Conservation (phyloP, 192 early-diverging fungal species). For the Spizellomyces sp. region DNA sequence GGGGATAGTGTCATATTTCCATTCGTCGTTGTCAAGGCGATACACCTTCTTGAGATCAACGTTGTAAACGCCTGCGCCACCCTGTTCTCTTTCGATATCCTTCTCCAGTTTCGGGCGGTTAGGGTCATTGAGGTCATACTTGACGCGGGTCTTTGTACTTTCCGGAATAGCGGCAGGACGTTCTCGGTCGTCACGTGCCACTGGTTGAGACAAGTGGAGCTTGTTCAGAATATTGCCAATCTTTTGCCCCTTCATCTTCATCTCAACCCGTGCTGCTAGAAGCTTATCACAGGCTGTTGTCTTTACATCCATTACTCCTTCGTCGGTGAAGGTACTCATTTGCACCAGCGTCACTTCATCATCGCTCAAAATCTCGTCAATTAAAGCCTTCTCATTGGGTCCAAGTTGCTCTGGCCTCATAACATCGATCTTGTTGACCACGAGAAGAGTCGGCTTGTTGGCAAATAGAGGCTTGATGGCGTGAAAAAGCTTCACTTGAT, state of each 20-base stretch:
- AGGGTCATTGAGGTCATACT: constrained; percentile 81
- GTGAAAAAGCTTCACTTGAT: constrained; percentile 87
- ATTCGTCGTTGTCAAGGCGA: constrained; percentile 77
- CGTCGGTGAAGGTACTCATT: constrained; percentile 91
- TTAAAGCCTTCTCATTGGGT: constrained; percentile 68
- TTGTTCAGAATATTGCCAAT: constrained; percentile 92
- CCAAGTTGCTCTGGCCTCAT: constrained; percentile 78
- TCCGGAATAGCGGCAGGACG: constrained; percentile 85
- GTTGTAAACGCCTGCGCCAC: constrained; percentile 96
- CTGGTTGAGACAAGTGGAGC: constrained; percentile 91
- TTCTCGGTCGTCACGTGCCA: constrained; percentile 75
- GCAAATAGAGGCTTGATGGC: constrained; percentile 98
- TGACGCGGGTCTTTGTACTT: constrained; percentile 63
- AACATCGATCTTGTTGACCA: constrained; percentile 96
- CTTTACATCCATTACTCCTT: constrained; percentile 96
- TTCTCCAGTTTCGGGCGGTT: constrained; percentile 81
- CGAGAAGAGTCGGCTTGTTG: constrained; percentile 95
- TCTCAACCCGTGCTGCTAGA: constrained; percentile 87
- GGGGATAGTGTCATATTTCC: constrained; percentile 97
- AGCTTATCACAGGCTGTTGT: constrained; percentile 92
- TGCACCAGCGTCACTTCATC: constrained; percentile 74
- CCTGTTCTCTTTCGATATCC: constrained; percentile 86
- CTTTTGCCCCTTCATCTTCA: constrained; percentile 91
- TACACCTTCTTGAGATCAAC: constrained; percentile 95
- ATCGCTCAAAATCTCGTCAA: constrained; percentile 72